Conservation (phyloP, 192 early-diverging fungal species). For the Entomortierella beljakovae region DNA sequence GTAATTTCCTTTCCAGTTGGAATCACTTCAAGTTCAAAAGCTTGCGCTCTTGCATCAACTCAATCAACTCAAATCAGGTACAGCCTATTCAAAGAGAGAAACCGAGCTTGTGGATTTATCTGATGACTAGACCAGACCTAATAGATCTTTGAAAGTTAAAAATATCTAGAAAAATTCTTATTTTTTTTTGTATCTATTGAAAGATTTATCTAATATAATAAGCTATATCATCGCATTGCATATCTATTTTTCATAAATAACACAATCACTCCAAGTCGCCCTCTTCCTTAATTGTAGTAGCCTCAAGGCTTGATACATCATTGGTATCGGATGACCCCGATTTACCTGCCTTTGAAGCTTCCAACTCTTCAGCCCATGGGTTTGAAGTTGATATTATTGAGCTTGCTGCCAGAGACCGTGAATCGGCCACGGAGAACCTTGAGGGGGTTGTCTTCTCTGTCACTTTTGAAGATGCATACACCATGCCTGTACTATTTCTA, state of each 20-base stretch:
- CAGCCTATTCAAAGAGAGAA: not conserved
- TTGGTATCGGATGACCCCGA: not conserved
- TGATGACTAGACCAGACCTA: constrained; percentile 4
- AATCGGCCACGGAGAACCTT: constrained; percentile 42
- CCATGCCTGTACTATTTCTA: constrained; percentile 35
- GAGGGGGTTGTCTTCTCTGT: constrained; percentile 1
- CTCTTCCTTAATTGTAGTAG: constrained; percentile 10
- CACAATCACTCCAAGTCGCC: not conserved
- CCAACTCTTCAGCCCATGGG: constrained; percentile 49
- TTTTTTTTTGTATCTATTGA: not conserved
- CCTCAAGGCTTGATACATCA: not conserved
- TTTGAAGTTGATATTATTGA: constrained; percentile 12
- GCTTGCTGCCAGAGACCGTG: constrained; percentile 34
- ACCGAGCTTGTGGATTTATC: constrained; percentile 33
- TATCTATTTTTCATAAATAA: not conserved
- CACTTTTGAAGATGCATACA: constrained; percentile 8
- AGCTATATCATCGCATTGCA: not conserved
- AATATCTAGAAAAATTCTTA: not conserved
- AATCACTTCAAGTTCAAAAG: constrained; percentile 32
- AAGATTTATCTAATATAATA: not conserved
- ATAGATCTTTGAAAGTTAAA: too few species aligned
- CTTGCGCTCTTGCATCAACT: constrained; percentile 23
- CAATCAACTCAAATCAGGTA: too few species aligned
- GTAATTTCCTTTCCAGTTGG: constrained; percentile 6
- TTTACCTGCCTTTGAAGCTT: constrained; percentile 20